These are phyloP conservation scores for Calycina herbarum DNA, from an alignment of 2,329 filamentous ascomycete species.

Conservation along the genomic window DNA sequence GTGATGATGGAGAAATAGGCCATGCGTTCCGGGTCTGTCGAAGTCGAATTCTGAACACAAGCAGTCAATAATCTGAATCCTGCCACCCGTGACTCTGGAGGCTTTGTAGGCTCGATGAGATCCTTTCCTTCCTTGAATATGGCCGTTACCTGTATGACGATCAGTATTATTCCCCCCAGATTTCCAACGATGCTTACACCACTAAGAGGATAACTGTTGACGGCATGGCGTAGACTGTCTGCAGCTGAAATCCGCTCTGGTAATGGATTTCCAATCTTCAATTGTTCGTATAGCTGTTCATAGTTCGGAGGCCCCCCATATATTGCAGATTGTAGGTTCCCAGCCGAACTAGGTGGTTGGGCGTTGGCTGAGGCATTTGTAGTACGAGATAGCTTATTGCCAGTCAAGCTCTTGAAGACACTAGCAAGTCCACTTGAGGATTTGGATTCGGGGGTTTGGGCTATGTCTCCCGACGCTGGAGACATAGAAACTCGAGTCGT, in stretches of 20 bases:
- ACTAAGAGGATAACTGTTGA: conserved; percentile 57
- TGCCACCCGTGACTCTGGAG: conserved; percentile 53
- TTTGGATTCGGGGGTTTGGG: conserved; percentile 54
- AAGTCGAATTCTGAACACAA: conserved; percentile 61
- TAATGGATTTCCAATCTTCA: conserved; percentile 51
- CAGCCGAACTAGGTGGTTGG: conserved; percentile 44
- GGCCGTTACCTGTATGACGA: conserved; percentile 30
- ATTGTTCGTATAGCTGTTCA: conserved; percentile 53
- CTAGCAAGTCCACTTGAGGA: conserved; percentile 58
- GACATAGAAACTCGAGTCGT: conserved; percentile 51
- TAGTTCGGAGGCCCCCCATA: conserved; percentile 52
- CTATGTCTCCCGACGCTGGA: conserved; percentile 58
- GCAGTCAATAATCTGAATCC: conserved; percentile 67
- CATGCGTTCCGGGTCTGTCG: conserved; percentile 65
- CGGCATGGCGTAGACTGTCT: conserved; percentile 54
- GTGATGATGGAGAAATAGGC: conserved; percentile 66
- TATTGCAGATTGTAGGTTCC: conserved; percentile 39
- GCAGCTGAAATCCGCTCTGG: conserved; percentile 59
- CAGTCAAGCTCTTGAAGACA: conserved; percentile 62
- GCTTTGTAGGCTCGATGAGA: conserved; percentile 58
- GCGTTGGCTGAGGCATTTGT: conserved; percentile 42
- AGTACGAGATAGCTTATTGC: conserved; percentile 53
- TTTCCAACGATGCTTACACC: conserved; percentile 28
- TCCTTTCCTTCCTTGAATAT: conserved; percentile 69
- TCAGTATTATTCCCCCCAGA: conserved; percentile 13